Percentiles rank a stretch among this genome's conserved stretches.
phyloP scores from a whole-genome alignment of 345 rosid genomes.

The Rhodomyrtus tomentosa region DNA sequence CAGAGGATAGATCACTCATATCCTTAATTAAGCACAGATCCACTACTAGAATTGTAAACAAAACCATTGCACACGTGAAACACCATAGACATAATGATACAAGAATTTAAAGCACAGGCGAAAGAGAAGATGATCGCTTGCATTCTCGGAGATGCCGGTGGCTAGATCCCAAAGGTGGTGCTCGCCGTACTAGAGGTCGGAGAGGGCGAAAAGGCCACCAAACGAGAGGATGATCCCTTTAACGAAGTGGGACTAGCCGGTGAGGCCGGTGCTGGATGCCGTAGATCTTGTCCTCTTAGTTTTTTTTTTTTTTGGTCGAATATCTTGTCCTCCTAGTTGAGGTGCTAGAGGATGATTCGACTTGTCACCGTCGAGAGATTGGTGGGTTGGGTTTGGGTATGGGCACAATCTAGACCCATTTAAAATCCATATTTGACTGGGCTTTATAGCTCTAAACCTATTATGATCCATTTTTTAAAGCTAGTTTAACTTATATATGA shows the following conservation, averaged over 20 bases:
- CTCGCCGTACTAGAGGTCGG: conserved; percentile 90
- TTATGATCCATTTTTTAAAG: not conserved
- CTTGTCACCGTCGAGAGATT: conserved; percentile 27
- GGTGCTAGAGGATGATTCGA: conserved; percentile 71
- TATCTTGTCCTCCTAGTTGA: conserved; percentile 64
- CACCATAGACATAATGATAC: not conserved
- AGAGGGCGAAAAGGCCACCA: conserved; percentile 82
- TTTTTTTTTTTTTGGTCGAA: too few relatives aligned
- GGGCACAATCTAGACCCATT: not conserved
- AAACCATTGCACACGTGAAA: not conserved
- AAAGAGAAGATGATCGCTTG: not conserved
- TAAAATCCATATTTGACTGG: not conserved
- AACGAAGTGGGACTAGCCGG: conserved; percentile 81
- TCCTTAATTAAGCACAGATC: not conserved
- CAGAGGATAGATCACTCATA: not conserved
- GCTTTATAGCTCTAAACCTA: not conserved
- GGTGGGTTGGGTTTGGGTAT: not conserved
- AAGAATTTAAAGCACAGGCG: not conserved
- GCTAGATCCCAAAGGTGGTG: conserved; percentile 88
- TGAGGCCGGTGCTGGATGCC: conserved; percentile 72
- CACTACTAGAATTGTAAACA: not conserved
- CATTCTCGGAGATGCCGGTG: conserved; percentile 48
- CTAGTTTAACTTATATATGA: not conserved
- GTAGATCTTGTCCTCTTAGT: conserved; percentile 55
- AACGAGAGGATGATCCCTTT: conserved; percentile 81